Base-by-base conservation (phyloP, 225 moss, liverwort and hornwort genomes). In the Marchantia paleacea region DNA sequence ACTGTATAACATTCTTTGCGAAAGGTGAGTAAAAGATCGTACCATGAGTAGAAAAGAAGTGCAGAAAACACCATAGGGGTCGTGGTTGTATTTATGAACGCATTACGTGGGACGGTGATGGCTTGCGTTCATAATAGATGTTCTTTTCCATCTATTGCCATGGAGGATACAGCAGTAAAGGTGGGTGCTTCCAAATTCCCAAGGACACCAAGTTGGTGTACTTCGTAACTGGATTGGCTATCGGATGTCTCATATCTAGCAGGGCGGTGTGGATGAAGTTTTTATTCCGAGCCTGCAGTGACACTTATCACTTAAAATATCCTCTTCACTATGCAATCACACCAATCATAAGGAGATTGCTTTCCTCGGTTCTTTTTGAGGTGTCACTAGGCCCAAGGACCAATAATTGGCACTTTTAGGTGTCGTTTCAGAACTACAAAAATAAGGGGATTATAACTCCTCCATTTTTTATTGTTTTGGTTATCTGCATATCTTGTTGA, bases 371-470 rank as follows among this genome's bases (percentile, higher is more conserved):
- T 24, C 65, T 65, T 57, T 65, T 65, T 28, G 65, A 65, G 65
- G 65, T 65, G 65, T 24, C 65, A 65, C 57, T 65, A 26, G 25
- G 65, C 10, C 25, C 65, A 65, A 65, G 20, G 26, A 28, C 22
- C 65, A 65, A 65, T 65, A n/a, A 24, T 65, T 65, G 65, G 65
- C 65, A 65, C 65, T 65, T 65, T 65, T 65, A 65, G 65, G 65
- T 65, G 65, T 65, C 65, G 65, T 28, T 65, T 0, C 24, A 65
- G 5, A 24, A 24, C 24, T 26, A 26, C 12, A 65, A 11, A 65
- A 22, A 20, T 22, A 65, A 25, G 26, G 18, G 20, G 13, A 20
- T 39, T 39, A 39, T 39, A 2, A 39, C 39, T 39, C 39, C 57
- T 9, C 57, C 13, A 4, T 57, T 57, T 1, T 57, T 57, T 57